Evolutionary conservation across 2,329 filamentous ascomycete genomes (phyloP), one percentile per base, ranked within the genome.

Genomic region (Nannizzia gypsea): DNA sequence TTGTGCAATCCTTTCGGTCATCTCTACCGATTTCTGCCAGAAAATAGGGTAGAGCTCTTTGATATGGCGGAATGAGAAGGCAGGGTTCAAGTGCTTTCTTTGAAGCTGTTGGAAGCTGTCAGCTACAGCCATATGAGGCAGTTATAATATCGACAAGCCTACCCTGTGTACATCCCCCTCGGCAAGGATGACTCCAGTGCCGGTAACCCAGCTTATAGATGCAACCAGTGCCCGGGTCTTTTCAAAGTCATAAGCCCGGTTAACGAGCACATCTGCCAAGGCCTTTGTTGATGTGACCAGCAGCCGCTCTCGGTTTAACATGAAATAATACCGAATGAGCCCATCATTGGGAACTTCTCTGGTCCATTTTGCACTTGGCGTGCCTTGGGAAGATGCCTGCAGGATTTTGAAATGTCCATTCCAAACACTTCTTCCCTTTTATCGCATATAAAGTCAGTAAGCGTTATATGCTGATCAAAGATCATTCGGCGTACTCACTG

Each of bases 81-180:
- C 88, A 0, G 90, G 90, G 75, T 86, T 83, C 17, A 95, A 81
- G 61, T 86, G 84, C 70, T 88, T 90, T 54, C 91, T 81, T 74
- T 90, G 88, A 22, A 63, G 64, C 74, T 77, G 56, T 8, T n/a
- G 9, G 17, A 20, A 20, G 8, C 8, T 9, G 9, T 46, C 17
- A 46, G 17, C n/a, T 15, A 40, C n/a, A 22, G 8, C 20, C 6
- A 40, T n/a, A 31, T 52, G 38, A 11, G 28, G 20, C 17, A 26
- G n/a, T 15, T 28, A n/a, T 6, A 42, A 31, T 20, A 22, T 3
- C 13, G 13, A 48, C 22, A 11, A 13, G 20, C 63, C 15, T 66
- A 82, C 76, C 75, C 87, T 93, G 72, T 96, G 92, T 67, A 91
- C 88, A 11, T 95, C 88, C n/a, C 91, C 91, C 72, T 96, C 91